These are phyloP conservation scores for Amphirosellinia nigrospora DNA, from an alignment of 495 filamentous ascomycete species.

Conservation along the genomic window DNA sequence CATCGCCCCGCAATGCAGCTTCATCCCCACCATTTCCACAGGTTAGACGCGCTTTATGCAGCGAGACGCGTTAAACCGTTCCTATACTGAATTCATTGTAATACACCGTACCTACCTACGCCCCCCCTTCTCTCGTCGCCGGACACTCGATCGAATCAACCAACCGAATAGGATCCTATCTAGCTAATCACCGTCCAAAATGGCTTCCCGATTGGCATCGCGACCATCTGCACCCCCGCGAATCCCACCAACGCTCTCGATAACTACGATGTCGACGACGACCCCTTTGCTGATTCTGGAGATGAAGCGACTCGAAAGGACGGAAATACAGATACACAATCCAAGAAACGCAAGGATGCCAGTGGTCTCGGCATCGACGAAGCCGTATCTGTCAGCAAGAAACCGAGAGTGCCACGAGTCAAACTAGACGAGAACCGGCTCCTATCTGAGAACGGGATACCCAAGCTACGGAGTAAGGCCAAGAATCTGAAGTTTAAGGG, in stretches of 20 bases:
- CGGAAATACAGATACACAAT: constrained; percentile 28
- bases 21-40: constrained; percentile 17
- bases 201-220: constrained; percentile 31
- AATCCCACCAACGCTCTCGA: constrained; percentile 63
- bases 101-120: not conserved
- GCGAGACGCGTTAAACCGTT: constrained; percentile 12
- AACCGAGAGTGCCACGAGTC: constrained; percentile 69
- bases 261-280: constrained; percentile 67
- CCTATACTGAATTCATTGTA: not conserved
- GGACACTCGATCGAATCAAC: not conserved
- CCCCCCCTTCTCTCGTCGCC: not conserved
- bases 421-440: constrained; percentile 87
- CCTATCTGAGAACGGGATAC: constrained; percentile 80
- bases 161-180: not conserved
- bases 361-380: constrained; percentile 77
- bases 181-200: constrained; percentile 9
- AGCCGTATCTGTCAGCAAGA: constrained; percentile 80
- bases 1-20: not conserved
- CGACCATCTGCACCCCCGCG: constrained; percentile 17
- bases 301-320: constrained; percentile 38
- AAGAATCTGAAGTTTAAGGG: constrained; percentile 82
- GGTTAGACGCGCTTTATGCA: constrained; percentile 23
- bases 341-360: constrained; percentile 44
- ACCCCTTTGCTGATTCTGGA: constrained; percentile 35
- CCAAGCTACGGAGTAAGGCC: constrained; percentile 75